Evolutionary conservation across 2,329 filamentous ascomycete species (phyloP).

Genomic region (Epichloe festucae): DNA sequence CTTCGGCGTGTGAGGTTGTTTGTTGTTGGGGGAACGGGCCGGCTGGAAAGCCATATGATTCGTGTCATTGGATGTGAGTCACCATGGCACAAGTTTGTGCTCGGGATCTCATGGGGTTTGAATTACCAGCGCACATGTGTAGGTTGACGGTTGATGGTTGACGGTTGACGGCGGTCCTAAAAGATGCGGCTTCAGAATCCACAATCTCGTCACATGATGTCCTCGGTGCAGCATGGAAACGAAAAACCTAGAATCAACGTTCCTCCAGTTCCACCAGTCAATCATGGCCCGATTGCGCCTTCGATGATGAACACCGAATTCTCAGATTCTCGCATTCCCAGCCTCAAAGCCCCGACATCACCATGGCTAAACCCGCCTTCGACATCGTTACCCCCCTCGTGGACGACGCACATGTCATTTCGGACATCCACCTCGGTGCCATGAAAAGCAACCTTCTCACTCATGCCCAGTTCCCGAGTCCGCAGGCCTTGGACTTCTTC

Average conservation of each 20-base stretch:
- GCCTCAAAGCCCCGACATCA: neutral
- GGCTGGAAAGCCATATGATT: no score
- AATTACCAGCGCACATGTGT: no score
- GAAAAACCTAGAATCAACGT: neutral
- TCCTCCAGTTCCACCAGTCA: neutral
- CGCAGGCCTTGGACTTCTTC: conserved; percentile 16
- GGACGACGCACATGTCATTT: conserved; percentile 13
- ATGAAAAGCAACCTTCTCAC: conserved; percentile 27
- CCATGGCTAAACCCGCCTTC: conserved; percentile 8
- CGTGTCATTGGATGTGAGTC: no score
- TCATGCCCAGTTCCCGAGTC: conserved; percentile 26
- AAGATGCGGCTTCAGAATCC: neutral
- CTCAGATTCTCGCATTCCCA: neutral
- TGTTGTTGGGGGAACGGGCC: no score
- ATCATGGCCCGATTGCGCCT: neutral
- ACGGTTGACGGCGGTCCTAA: no score
- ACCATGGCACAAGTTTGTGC: no score
- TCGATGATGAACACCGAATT: neutral
- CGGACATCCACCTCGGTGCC: conserved; percentile 23
- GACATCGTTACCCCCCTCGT: conserved; percentile 15
- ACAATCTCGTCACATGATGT: neutral
- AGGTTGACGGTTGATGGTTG: no score
- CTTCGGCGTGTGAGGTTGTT: no score
- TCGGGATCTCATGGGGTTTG: no score
- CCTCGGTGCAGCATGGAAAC: neutral